Base-by-base conservation (phyloP, 805 yeast genomes). In the Saturnispora serradocipensis region DNA sequence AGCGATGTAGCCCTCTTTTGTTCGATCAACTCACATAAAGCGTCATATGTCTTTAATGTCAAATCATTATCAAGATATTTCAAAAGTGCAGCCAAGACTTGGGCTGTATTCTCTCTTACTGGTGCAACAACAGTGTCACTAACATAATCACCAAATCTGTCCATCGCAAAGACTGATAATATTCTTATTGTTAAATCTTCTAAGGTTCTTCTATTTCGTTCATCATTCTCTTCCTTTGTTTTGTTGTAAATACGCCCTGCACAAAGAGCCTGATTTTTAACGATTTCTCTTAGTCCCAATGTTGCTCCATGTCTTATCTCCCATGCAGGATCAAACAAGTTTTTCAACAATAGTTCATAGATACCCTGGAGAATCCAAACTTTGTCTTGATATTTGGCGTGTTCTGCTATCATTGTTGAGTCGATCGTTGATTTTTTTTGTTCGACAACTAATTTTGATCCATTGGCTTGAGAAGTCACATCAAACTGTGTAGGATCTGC, bases 101-200 rank as follows among this genome's bases (percentile, higher is more conserved):
- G 99, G 0, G 97, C 97, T 28, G 91, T 88, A 35, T 96, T 88
- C 68, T 95, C 99, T 62, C 99, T 73, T 4, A 93, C 98, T 1
- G 99, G 99, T 0, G 98, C 98, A 38, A 93, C 95, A 13, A 93
- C 99, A 6, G 96, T 95, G 63, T 93, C 99, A 43, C 95, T 84
- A 32, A 93, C 96, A 66, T 87, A 93, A 70, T 93, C 99, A 45
- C 97, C 98, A 68, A 93, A 93, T 59, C 98, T 71, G 68, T 93
- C 99, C 49, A 93, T 72, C 3, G 97, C 91, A 67, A 93, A 88
- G 11, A 93, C 72, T 5, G 95, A 85, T 61, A 95, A 75, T 45
- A 93, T 64, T 55, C 97, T 75, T 18, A 93, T 88, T 3, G 95
- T 84, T 52, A 91, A 72, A 67, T 93, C 98, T 65, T 93, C 96